Percentiles rank a stretch among this genome's conserved stretches.
Conservation (phyloP, 306 rosid genomes). For the Cicer chorassanicum region DNA sequence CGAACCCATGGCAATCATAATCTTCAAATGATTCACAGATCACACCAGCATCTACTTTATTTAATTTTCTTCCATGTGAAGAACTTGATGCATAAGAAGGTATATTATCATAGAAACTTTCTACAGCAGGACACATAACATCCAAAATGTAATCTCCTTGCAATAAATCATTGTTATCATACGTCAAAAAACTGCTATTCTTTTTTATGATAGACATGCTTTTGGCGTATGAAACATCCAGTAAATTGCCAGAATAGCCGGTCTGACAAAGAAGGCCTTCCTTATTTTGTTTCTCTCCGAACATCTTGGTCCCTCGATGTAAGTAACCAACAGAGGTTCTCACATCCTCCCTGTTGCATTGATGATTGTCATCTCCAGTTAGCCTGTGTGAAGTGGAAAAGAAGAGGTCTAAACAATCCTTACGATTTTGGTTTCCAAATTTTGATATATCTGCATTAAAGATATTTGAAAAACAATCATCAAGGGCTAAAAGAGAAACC, state of each 20-base stretch:
- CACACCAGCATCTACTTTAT: constrained; percentile 46
- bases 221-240: constrained; percentile 54
- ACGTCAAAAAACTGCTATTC: constrained; percentile 37
- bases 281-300: constrained; percentile 48
- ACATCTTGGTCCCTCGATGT: constrained; percentile 42
- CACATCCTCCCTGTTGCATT: constrained; percentile 45
- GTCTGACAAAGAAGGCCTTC: constrained; percentile 48
- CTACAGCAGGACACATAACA: constrained; percentile 44
- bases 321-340: constrained; percentile 46
- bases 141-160: constrained; percentile 52
- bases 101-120: constrained; percentile 43
- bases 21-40: constrained; percentile 47
- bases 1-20: constrained; percentile 44
- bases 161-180: constrained; percentile 42
- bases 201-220: constrained; percentile 48
- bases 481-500: constrained; percentile 36
- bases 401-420: constrained; percentile 53
- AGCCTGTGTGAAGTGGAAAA: constrained; percentile 54
- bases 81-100: constrained; percentile 57
- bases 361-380: constrained; percentile 53
- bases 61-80: constrained; percentile 49
- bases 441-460: constrained; percentile 57
- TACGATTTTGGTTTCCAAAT: constrained; percentile 42
- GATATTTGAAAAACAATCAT: constrained; percentile 45
- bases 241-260: constrained; percentile 49